Base-by-base conservation (phyloP, 345 rosid genomes). In the Acer yangbiense region DNA sequence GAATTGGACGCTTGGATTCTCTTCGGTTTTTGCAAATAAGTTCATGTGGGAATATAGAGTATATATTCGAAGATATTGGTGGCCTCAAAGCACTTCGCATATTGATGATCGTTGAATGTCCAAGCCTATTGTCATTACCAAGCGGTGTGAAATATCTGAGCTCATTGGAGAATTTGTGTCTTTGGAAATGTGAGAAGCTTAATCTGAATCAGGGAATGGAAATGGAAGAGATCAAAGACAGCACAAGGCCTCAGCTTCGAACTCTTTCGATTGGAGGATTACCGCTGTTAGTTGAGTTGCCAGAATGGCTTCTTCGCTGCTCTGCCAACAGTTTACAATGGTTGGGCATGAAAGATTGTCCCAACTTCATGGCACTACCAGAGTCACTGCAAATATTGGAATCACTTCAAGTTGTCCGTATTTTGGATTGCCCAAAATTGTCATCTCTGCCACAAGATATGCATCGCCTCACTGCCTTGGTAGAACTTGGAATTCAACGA, bases 241-340 rank as follows among this genome's bases (percentile, higher is more conserved):
- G 3, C 16, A 25, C 16, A 64, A 62, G 43, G 20, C 77, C 17
- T 71, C 46, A 55, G 58, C 84, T 85, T 32, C 62, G 17, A 20
- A 21, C 39, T 17, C 7, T 85, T 29, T 13, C 9, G 17, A 25
- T 83, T 21, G 14, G 0, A 6, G 60, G 32, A 9, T 14, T 85
- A 18, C 82, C 81, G 1, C 71, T 57, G 16, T 5, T 85, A 17
- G 72, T 17, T 10, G 25, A 23, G 2, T 55, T 82, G 12, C 88
- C 86, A 2, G 18, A 65, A 25, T 80, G 88, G 88, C 79, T 80
- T 67, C 65, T 84, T 57, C 44, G 55, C 50, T 69, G 52, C 6
- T 78, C 72, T 65, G 71, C 77, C 2, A 58, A 55, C 21, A 75
- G 79, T 43, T 54, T 80, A 20, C 63, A 80, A 16, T 4, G 1